Conservation (phyloP, 2,329 filamentous ascomycete species). For the Triangularia verruculosa region DNA sequence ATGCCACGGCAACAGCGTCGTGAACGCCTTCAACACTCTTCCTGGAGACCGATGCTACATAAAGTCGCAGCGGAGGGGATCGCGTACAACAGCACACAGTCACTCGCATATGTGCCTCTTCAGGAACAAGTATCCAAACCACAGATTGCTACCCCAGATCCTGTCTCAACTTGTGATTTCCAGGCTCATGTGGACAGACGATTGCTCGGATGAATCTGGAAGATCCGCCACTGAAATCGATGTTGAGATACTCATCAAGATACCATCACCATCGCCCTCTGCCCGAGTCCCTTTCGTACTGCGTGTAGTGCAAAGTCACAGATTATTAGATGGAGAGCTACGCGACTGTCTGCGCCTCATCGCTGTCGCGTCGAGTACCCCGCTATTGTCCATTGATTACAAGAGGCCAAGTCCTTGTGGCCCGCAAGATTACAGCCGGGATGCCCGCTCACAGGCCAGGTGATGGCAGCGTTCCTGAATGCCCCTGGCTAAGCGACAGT, state of each 20-base stretch:
- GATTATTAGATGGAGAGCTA: constrained; percentile 19
- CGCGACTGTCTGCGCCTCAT: constrained; percentile 24
- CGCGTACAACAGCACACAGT: constrained; percentile 12
- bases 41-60: constrained; percentile 13
- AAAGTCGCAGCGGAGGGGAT: constrained; percentile 17
- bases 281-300: constrained; percentile 22
- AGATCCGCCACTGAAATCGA: neutral
- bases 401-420: constrained; percentile 12
- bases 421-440: constrained; percentile 11
- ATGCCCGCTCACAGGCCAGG: constrained; percentile 8
- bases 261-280: neutral
- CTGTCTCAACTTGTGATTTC: constrained; percentile 1
- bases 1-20: neutral
- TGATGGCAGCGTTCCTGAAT: constrained; percentile 18
- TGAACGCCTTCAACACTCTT: neutral
- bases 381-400: constrained; percentile 24
- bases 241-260: neutral
- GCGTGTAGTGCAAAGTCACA: neutral
- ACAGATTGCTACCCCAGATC: constrained; percentile 10
- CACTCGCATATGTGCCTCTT: constrained; percentile 13
- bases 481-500: constrained; percentile 15
- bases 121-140: constrained; percentile 10
- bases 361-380: constrained; percentile 26
- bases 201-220: neutral
- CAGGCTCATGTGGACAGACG: constrained; percentile 1